Conservation (phyloP, 192 early-diverging fungal genomes). For the Physocladia obscura region DNA sequence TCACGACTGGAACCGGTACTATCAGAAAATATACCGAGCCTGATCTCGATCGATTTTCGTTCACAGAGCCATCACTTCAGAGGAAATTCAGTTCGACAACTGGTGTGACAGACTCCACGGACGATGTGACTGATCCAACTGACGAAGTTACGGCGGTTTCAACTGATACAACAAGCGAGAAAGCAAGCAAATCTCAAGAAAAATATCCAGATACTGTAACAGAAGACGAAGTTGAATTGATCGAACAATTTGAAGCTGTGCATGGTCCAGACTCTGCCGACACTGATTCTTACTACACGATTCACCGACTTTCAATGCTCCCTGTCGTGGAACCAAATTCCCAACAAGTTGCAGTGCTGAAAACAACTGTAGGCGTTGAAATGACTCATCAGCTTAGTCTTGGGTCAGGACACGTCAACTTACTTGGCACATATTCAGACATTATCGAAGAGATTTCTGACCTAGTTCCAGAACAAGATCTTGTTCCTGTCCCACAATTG, state of each 20-base stretch:
- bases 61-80: constrained; percentile 9
- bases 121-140: too few species aligned
- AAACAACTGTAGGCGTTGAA: too few species aligned
- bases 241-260: background rate
- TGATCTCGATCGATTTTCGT: constrained; percentile 13
- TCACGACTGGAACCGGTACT: background rate
- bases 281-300: constrained; percentile 6
- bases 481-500: background rate
- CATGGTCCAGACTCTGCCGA: background rate
- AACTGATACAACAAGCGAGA: background rate
- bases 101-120: background rate
- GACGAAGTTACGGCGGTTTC: background rate
- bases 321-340: background rate
- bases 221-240: background rate
- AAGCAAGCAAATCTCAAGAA: background rate
- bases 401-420: background rate
- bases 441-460: constrained; percentile 22
- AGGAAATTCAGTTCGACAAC: background rate
- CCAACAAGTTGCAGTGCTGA: too few species aligned
- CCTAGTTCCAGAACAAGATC: background rate
- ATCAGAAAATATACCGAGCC: background rate
- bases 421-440: constrained; percentile 9
- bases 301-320: constrained; percentile 13
- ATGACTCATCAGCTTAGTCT: too few species aligned
- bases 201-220: background rate